These are phyloP conservation scores for Sparassis latifolia DNA, from an alignment of 1,284 basidiomycete genomes.

Conservation along the genomic window DNA sequence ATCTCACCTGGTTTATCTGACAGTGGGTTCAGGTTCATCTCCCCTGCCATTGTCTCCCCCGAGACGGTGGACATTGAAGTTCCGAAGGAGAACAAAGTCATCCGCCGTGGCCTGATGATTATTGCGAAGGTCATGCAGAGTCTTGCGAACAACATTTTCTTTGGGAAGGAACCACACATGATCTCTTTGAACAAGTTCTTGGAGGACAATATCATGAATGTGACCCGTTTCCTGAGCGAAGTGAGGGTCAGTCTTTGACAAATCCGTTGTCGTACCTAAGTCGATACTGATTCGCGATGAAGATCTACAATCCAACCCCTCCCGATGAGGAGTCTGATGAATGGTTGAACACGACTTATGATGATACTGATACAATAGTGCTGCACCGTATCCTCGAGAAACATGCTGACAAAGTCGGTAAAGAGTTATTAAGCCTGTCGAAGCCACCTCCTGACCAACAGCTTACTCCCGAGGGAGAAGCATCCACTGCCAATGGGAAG, in stretches of 20 bases:
- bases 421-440: slow-evolving; percentile 70
- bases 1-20: background rate
- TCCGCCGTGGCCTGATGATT: slow-evolving; percentile 75
- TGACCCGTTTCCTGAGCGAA: slow-evolving; percentile 80
- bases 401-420: slow-evolving; percentile 80
- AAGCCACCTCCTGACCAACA: slow-evolving; percentile 47
- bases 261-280: background rate
- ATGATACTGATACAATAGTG: slow-evolving; percentile 77
- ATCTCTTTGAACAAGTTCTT: slow-evolving; percentile 76
- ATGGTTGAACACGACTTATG: slow-evolving; percentile 68
- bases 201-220: slow-evolving; percentile 68
- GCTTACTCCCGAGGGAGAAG: slow-evolving; percentile 33
- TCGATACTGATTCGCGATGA: background rate
- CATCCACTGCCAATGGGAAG: slow-evolving; percentile 57
- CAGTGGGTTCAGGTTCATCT: slow-evolving; percentile 55
- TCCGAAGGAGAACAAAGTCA: slow-evolving; percentile 50
- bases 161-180: slow-evolving; percentile 86
- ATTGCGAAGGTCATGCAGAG: slow-evolving; percentile 92
- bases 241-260: slow-evolving; percentile 5
- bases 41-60: slow-evolving; percentile 82
- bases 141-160: slow-evolving; percentile 88
- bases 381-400: slow-evolving; percentile 80
- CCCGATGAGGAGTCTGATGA: slow-evolving; percentile 57
- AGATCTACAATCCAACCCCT: slow-evolving; percentile 50
- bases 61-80: slow-evolving; percentile 80